These are phyloP conservation scores for Alternaria metachromatica DNA, from an alignment of 2,329 filamentous ascomycete species.

Conservation along the genomic window DNA sequence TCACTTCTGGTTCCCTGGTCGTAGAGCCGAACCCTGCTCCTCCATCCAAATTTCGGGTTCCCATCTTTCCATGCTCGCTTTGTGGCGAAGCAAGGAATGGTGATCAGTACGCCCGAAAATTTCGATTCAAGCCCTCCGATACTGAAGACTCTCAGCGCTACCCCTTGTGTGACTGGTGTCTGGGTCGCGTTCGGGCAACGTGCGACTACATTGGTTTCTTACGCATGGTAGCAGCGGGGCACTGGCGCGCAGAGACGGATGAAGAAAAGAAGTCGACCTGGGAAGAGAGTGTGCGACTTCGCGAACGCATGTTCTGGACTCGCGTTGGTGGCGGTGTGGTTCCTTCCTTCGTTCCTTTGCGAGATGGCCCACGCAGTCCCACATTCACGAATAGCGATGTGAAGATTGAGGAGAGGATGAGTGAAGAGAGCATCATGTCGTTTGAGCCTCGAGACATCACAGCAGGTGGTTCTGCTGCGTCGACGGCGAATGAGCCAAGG, in stretches of 20 bases:
- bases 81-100: conserved; percentile 84
- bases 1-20: conserved; percentile 83
- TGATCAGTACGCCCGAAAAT: conserved; percentile 74
- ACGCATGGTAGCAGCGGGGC: conserved; percentile 88
- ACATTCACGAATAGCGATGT: conserved; percentile 33
- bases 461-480: conserved; percentile 12
- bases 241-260: conserved; percentile 83
- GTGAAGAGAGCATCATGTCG: conserved; percentile 37
- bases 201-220: conserved; percentile 94
- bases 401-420: conserved; percentile 30
- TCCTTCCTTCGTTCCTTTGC: conserved; percentile 60
- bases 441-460: conserved; percentile 31
- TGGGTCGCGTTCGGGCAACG: conserved; percentile 80
- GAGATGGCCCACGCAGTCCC: conserved; percentile 43
- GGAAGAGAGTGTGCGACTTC: conserved; percentile 89
- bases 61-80: conserved; percentile 76
- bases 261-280: conserved; percentile 88
- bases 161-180: conserved; percentile 87
- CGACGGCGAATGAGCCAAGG: conserved; percentile 1
- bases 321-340: conserved; percentile 90
- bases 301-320: conserved; percentile 98
- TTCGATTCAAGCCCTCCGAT: conserved; percentile 89
- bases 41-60: conserved; percentile 60
- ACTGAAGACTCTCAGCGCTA: conserved; percentile 86
- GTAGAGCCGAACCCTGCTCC: conserved; percentile 73